Evolutionary conservation across 768 basidiomycete genomes (phyloP).

Genomic region (Dioszegia crocea): DNA sequence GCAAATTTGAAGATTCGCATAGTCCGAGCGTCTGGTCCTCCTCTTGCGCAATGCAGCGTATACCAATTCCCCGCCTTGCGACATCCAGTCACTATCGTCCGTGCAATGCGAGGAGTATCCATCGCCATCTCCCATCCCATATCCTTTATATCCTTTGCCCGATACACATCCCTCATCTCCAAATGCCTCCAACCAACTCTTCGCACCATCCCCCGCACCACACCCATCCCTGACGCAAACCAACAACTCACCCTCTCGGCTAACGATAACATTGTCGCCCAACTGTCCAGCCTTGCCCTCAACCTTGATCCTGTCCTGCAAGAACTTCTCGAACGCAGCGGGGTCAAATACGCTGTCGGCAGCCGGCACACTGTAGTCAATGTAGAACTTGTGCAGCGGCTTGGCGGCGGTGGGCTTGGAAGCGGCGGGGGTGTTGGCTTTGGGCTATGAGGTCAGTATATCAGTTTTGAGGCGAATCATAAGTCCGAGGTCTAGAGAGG

Average conservation of each 20-base stretch:
- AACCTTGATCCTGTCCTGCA: constrained; percentile 51
- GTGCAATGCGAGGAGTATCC: too few relatives aligned
- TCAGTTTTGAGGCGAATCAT: too few relatives aligned
- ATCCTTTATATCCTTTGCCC: too few relatives aligned
- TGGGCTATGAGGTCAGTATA: constrained; percentile 9
- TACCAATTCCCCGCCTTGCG: too few relatives aligned
- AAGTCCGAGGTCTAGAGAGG: too few relatives aligned
- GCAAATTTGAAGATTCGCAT: not conserved
- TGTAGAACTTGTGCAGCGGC: constrained; percentile 49
- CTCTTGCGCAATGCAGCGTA: too few relatives aligned
- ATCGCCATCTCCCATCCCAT: too few relatives aligned
- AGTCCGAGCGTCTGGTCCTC: too few relatives aligned
- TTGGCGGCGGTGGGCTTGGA: constrained; percentile 32
- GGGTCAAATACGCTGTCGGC: constrained; percentile 54
- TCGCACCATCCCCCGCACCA: not conserved
- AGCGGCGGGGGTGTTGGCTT: constrained; percentile 7
- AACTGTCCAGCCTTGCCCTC: constrained; percentile 51
- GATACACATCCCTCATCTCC: not conserved
- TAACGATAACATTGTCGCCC: constrained; percentile 74
- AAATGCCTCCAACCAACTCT: too few relatives aligned
- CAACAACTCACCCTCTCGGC: constrained; percentile 68
- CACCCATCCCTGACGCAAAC: not conserved
- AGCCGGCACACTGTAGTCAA: constrained; percentile 49
- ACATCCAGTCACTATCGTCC: too few relatives aligned
- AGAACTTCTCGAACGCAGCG: constrained; percentile 70